phyloP scores from a whole-genome alignment of 1,284 basidiomycete species.

The Microbotryomycetes sp. region DNA sequence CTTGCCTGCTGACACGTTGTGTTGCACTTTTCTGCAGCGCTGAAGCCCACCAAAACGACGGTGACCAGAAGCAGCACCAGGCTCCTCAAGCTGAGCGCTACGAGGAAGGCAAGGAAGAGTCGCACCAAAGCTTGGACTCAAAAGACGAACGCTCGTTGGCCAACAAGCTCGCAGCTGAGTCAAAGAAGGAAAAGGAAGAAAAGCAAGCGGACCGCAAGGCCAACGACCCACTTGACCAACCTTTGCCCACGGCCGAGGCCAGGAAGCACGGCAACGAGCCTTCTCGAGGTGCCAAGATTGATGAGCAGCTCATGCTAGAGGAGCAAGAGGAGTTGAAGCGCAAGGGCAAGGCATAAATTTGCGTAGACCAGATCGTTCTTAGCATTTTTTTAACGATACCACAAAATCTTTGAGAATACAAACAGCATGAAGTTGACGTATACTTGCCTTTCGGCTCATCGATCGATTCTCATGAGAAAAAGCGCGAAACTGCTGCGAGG shows the following conservation, averaged over 20 bases:
- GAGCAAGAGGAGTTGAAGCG: conserved; percentile 50
- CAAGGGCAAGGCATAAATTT: conserved; percentile 46
- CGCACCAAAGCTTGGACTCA: conserved; percentile 22
- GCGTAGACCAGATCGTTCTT: too few relatives aligned
- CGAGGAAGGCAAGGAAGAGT: conserved; percentile 29
- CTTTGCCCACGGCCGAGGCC: conserved; percentile 29
- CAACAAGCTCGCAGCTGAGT: conserved; percentile 33
- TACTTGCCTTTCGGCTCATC: too few relatives aligned
- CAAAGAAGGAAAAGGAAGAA: conserved; percentile 30
- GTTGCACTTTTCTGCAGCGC: conserved; percentile 1
- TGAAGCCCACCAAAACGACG: conserved; percentile 28
- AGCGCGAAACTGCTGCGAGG: too few relatives aligned
- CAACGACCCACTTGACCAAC: not conserved
- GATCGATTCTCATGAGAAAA: too few relatives aligned
- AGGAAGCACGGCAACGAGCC: conserved; percentile 54
- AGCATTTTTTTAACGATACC: too few relatives aligned
- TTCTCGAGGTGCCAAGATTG: conserved; percentile 55
- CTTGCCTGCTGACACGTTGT: too few relatives aligned
- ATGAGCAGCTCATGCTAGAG: conserved; percentile 53
- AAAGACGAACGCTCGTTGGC: conserved; percentile 31
- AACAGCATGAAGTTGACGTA: too few relatives aligned
- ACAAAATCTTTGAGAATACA: too few relatives aligned
- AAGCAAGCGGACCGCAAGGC: conserved; percentile 29
- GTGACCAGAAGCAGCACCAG: conserved; percentile 24
- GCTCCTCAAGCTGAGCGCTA: conserved; percentile 7